A percentile compares a stretch with the other conserved stretches of the same genome.
Conservation (phyloP, 2,329 filamentous ascomycete genomes). For the Alternaria sp. region DNA sequence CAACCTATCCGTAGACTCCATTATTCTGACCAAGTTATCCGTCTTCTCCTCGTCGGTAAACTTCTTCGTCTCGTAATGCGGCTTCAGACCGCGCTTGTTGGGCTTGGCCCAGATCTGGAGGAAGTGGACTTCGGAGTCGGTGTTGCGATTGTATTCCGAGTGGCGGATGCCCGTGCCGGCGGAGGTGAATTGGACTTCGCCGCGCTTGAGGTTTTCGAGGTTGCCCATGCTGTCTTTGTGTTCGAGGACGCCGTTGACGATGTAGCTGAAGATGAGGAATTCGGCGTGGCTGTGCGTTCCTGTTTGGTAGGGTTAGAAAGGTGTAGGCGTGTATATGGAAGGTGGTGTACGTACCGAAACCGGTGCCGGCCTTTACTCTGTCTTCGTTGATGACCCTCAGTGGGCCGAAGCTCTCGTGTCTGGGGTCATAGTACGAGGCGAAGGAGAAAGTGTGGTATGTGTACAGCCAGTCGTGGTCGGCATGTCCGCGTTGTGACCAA, state of each 20-base stretch:
- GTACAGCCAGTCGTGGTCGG: constrained; percentile 86
- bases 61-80: constrained; percentile 76
- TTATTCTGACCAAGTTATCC: constrained; percentile 73
- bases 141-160: constrained; percentile 80
- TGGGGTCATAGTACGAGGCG: constrained; percentile 71
- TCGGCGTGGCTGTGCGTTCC: constrained; percentile 82
- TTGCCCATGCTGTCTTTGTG: constrained; percentile 85
- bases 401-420: constrained; percentile 72
- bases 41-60: constrained; percentile 77
- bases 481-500: constrained; percentile 74
- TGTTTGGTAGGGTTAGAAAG: background rate
- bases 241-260: constrained; percentile 83
- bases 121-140: constrained; percentile 76
- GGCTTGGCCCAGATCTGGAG: constrained; percentile 88
- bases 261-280: constrained; percentile 89
- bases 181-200: constrained; percentile 88
- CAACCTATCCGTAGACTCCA: constrained; percentile 71
- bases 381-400: constrained; percentile 90
- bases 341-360: constrained; percentile 62
- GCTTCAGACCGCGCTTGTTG: constrained; percentile 73
- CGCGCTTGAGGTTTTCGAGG: constrained; percentile 72
- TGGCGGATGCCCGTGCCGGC: constrained; percentile 83
- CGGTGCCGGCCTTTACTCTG: constrained; percentile 73
- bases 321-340: background rate
- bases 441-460: constrained; percentile 88